Percentiles rank a stretch among this genome's conserved stretches.
Conservation (phyloP, 345 rosid genomes). For the Boechera stricta region DNA sequence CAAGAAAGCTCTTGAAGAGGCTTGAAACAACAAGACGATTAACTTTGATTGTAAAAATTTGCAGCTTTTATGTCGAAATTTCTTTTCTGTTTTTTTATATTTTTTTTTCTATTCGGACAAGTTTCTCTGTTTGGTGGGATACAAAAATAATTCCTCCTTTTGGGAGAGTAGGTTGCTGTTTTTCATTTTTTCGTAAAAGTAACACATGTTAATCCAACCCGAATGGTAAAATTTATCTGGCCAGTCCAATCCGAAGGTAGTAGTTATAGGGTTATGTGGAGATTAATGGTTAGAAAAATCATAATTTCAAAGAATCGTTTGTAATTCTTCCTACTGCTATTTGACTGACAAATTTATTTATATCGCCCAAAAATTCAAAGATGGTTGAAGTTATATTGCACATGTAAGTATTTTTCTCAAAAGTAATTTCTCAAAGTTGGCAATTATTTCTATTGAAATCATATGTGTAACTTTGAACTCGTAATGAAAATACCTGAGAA, state of each 20-base stretch:
- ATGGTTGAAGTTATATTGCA: constrained; percentile 1
- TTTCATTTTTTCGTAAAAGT: background rate
- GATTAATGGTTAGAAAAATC: background rate
- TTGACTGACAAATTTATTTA: too few species aligned
- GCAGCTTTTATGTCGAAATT: background rate
- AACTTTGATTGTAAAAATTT: constrained; percentile 3
- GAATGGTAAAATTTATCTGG: background rate
- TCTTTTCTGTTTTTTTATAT: too few species aligned
- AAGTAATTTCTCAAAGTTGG: too few species aligned
- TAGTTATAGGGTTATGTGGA: background rate
- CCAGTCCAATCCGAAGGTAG: background rate
- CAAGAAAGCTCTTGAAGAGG: constrained; percentile 37
- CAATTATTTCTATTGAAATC: background rate
- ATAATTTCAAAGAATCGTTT: background rate
- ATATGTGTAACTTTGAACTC: background rate
- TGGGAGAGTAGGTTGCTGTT: background rate
- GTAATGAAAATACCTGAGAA: background rate
- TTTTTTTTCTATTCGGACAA: background rate
- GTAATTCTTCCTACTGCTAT: background rate
- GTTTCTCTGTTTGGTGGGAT: constrained; percentile 9
- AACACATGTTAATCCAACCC: background rate
- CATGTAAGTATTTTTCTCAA: background rate
- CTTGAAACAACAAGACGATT: constrained; percentile 12
- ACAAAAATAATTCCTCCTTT: background rate
- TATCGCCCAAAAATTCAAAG: background rate